A percentile compares a stretch with the other conserved stretches of the same genome.
phyloP scores from a whole-genome alignment of 148 eudicot genomes.

The Chenopodium album region DNA sequence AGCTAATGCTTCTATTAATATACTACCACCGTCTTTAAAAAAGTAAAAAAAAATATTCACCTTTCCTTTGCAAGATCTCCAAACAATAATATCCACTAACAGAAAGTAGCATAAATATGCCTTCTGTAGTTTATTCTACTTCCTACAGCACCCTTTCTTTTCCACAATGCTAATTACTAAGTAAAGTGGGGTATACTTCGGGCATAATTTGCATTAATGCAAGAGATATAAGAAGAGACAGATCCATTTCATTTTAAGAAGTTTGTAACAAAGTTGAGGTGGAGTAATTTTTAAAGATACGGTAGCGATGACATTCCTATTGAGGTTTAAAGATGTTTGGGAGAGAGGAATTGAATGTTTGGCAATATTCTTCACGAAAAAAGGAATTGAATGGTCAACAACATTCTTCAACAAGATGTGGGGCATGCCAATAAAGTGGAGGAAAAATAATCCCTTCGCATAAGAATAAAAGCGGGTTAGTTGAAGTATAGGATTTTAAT shows the following conservation, averaged over 20 bases:
- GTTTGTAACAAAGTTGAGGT: too few relatives aligned
- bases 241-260: neutral
- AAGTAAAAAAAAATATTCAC: neutral
- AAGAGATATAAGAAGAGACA: neutral
- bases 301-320: too few relatives aligned
- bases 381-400: too few relatives aligned
- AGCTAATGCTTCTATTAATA: neutral
- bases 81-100: neutral
- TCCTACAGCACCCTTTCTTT: neutral
- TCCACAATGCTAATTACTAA: neutral
- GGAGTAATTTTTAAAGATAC: too few relatives aligned
- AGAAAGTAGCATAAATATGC: neutral
- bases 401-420: too few relatives aligned
- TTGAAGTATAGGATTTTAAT: too few relatives aligned
- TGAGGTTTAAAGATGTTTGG: too few relatives aligned
- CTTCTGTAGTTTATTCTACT: neutral
- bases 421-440: too few relatives aligned
- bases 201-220: neutral
- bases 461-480: too few relatives aligned
- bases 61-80: neutral
- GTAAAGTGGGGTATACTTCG: neutral
- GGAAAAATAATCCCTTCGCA: too few relatives aligned
- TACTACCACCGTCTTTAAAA: neutral
- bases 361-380: too few relatives aligned
- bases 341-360: too few relatives aligned